Percentiles rank a stretch among this genome's conserved stretches.
Evolutionary conservation across 495 filamentous ascomycete genomes (phyloP).

Genomic region (Astrothelium macrocarpum): DNA sequence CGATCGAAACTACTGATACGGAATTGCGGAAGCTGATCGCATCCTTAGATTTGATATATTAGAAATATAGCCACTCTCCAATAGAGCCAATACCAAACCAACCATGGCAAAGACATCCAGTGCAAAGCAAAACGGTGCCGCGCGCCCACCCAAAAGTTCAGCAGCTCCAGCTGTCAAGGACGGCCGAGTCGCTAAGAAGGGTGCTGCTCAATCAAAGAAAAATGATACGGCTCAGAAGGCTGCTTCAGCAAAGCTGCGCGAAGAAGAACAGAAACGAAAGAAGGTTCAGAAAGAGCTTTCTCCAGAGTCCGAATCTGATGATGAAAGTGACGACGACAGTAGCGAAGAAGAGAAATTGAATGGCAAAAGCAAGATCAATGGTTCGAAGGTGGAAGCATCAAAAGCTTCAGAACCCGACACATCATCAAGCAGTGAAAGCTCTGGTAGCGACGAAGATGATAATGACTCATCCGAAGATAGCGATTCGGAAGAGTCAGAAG

Average conservation of each 20-base stretch:
- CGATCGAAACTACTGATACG: too few species aligned
- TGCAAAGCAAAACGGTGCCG: conserved; percentile 32
- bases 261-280: conserved; percentile 35
- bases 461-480: neutral
- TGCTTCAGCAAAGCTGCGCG: conserved; percentile 28
- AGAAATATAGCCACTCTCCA: too few species aligned
- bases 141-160: conserved; percentile 40
- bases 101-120: too few species aligned
- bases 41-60: too few species aligned
- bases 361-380: neutral
- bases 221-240: conserved; percentile 27
- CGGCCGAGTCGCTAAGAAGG: conserved; percentile 37
- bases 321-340: conserved; percentile 16
- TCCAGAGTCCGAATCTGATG: conserved; percentile 33
- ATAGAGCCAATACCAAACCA: neutral
- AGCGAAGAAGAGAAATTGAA: neutral
- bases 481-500: neutral
- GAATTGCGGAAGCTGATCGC: too few species aligned
- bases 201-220: conserved; percentile 33
- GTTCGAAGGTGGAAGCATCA: neutral
- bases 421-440: conserved; percentile 8
- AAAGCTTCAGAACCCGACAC: neutral
- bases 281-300: conserved; percentile 44
- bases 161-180: conserved; percentile 40
- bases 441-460: conserved; percentile 7